phyloP scores from a whole-genome alignment of 1,284 basidiomycete species.

The Trametes sp. region DNA sequence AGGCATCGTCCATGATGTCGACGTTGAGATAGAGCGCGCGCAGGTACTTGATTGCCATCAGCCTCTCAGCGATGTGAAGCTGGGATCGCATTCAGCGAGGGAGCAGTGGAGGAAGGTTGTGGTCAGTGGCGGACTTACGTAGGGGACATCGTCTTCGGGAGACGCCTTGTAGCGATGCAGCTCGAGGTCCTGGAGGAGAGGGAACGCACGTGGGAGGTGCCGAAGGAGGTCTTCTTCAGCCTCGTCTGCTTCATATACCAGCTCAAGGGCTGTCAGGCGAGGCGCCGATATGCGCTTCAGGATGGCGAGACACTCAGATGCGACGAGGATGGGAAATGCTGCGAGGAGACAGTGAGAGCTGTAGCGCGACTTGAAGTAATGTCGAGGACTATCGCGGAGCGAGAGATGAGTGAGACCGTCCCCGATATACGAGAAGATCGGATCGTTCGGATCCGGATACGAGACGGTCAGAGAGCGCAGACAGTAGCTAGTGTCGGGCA shows the following conservation, averaged over 20 bases:
- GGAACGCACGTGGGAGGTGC: background rate
- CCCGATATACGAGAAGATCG: background rate
- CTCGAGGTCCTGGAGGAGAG: background rate
- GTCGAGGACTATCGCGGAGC: background rate
- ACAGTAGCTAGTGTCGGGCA: background rate
- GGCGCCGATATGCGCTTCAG: background rate
- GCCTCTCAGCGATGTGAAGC: background rate
- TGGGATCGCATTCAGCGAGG: background rate
- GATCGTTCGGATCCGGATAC: conserved; percentile 13
- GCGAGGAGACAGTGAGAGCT: background rate
- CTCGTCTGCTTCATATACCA: background rate
- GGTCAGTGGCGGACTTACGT: background rate
- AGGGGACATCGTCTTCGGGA: background rate
- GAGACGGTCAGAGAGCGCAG: conserved; percentile 5
- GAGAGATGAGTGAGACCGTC: background rate
- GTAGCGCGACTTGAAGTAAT: background rate
- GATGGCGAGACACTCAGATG: background rate
- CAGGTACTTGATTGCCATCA: background rate
- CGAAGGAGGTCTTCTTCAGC: background rate
- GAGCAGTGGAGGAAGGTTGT: too few relatives aligned
- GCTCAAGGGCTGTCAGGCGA: background rate
- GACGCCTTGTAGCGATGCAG: background rate
- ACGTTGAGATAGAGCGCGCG: background rate
- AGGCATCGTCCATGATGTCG: background rate
- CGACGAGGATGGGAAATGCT: background rate